Percentiles rank a stretch among this genome's conserved stretches.
These are phyloP conservation scores for Paxillus rubicundulus DNA, from an alignment of 768 basidiomycete genomes.

Conservation along the genomic window DNA sequence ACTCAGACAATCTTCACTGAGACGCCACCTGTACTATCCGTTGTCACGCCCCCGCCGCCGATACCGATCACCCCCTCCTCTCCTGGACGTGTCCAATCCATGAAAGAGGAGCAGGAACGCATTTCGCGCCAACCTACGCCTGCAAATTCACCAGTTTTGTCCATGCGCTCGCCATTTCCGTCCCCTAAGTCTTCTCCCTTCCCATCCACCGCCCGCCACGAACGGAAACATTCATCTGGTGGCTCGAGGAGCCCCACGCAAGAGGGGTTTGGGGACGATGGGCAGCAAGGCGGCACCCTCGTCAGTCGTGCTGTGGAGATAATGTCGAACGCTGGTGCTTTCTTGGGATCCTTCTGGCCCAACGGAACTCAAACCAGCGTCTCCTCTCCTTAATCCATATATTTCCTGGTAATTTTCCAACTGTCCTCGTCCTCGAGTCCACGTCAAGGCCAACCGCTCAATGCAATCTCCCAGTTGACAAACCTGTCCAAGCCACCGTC, in stretches of 20 bases:
- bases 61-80: constrained; percentile 24
- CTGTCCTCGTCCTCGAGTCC: background rate
- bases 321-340: constrained; percentile 75
- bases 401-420: background rate
- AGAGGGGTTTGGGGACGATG: constrained; percentile 26
- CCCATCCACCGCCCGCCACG: constrained; percentile 5
- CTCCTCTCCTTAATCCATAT: constrained; percentile 17
- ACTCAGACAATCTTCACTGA: constrained; percentile 25
- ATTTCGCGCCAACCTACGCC: constrained; percentile 52
- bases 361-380: constrained; percentile 19
- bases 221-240: constrained; percentile 17
- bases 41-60: background rate
- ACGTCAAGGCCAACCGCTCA: background rate
- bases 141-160: constrained; percentile 55
- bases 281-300: constrained; percentile 40
- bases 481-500: background rate
- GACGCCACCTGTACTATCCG: constrained; percentile 9
- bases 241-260: constrained; percentile 26
- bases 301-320: constrained; percentile 72
- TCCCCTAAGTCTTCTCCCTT: constrained; percentile 1
- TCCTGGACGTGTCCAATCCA: constrained; percentile 1
- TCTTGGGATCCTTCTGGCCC: constrained; percentile 63
- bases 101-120: constrained; percentile 36
- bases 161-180: constrained; percentile 25
- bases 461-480: background rate